A percentile compares a stretch with the other conserved stretches of the same genome.
Conservation (phyloP, 2,329 filamentous ascomycete species). For the Boeremia exigua region DNA sequence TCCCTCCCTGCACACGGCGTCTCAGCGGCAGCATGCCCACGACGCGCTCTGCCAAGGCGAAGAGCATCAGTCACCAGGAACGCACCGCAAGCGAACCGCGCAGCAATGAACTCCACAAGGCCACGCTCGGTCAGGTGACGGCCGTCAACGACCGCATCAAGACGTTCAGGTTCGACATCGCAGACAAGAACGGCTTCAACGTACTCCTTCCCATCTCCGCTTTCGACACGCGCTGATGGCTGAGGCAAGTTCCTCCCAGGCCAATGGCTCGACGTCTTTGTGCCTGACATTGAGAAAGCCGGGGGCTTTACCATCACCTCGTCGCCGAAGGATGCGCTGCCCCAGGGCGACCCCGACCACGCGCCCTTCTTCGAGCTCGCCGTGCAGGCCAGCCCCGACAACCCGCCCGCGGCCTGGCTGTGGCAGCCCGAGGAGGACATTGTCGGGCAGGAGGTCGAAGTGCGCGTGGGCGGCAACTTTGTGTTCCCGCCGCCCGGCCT, state of each 20-base stretch:
- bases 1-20: constrained; percentile 24
- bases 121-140: constrained; percentile 66
- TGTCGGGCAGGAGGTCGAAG: constrained; percentile 62
- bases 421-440: constrained; percentile 66
- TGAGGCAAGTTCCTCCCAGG: constrained; percentile 72
- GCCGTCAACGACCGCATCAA: constrained; percentile 71
- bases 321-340: constrained; percentile 63
- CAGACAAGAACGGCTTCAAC: constrained; percentile 55
- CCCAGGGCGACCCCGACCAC: constrained; percentile 29
- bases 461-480: constrained; percentile 82
- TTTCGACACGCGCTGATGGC: constrained; percentile 38
- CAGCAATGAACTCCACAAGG: constrained; percentile 67
- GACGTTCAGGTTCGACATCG: constrained; percentile 69
- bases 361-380: constrained; percentile 74
- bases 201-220: constrained; percentile 49
- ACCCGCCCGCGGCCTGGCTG: constrained; percentile 77
- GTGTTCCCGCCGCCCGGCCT: constrained; percentile 71
- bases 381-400: constrained; percentile 72
- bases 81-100: constrained; percentile 78
- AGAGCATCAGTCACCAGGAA: constrained; percentile 63
- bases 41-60: constrained; percentile 40
- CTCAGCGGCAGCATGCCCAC: constrained; percentile 38
- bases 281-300: constrained; percentile 71
- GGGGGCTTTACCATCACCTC: constrained; percentile 92
- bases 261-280: constrained; percentile 86